phyloP scores from a whole-genome alignment of 805 yeast species.

The Naumovozyma dairenensis region DNA sequence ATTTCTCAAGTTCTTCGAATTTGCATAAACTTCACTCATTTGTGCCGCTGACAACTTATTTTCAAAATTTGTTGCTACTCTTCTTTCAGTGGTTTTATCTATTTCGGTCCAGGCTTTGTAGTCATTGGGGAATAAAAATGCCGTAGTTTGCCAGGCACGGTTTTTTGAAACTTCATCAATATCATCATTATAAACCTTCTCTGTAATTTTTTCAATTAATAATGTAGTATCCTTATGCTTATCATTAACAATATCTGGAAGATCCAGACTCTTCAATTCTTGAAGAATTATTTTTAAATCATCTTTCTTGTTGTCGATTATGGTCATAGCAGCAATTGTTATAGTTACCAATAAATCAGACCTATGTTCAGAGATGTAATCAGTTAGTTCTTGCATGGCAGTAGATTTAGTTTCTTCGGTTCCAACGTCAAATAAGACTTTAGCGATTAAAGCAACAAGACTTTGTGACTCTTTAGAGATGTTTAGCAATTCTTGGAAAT shows the following conservation, averaged over 20 bases:
- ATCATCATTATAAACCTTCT: constrained; percentile 27
- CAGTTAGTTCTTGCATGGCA: constrained; percentile 74
- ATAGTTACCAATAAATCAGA: constrained; percentile 57
- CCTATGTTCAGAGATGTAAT: constrained; percentile 53
- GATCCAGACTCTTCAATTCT: constrained; percentile 47
- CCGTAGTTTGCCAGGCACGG: constrained; percentile 53
- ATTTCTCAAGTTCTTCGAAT: constrained; percentile 40
- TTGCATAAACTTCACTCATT: constrained; percentile 43
- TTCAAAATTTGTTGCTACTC: constrained; percentile 44
- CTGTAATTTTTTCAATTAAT: constrained; percentile 43
- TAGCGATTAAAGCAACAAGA: constrained; percentile 65
- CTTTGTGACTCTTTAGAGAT: constrained; percentile 48
- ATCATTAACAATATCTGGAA: constrained; percentile 42
- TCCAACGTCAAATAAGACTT: constrained; percentile 69
- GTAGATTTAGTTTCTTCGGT: constrained; percentile 70
- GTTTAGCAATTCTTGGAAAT: constrained; percentile 55
- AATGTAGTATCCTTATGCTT: constrained; percentile 46
- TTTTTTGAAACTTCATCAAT: constrained; percentile 11
- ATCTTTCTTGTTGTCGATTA: constrained; percentile 49
- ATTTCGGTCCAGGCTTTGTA: constrained; percentile 60
- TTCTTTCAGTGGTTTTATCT: constrained; percentile 44
- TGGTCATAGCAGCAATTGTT: constrained; percentile 69
- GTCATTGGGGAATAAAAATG: constrained; percentile 66
- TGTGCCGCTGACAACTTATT: constrained; percentile 38
- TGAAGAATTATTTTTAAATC: constrained; percentile 51